Evolutionary conservation across 345 rosid species (phyloP).

Genomic region (Draba incana): DNA sequence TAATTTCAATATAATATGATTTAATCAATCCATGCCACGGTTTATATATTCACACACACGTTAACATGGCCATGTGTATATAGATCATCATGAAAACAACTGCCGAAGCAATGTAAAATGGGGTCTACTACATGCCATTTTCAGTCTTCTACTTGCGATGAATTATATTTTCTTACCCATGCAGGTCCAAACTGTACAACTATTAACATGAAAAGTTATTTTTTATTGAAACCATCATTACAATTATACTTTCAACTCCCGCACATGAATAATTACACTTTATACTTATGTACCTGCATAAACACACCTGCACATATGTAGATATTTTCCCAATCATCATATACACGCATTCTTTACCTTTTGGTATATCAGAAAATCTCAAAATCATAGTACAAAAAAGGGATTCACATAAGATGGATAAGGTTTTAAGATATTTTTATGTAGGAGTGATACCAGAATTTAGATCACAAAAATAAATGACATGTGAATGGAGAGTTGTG

Average conservation of each 20-base stretch:
- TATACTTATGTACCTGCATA: slow-evolving; percentile 21
- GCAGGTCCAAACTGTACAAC: slow-evolving; percentile 36
- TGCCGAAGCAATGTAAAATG: slow-evolving; percentile 18
- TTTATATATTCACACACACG: slow-evolving; percentile 5
- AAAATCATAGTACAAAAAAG: background rate
- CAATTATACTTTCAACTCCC: slow-evolving; percentile 16
- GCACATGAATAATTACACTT: slow-evolving; percentile 25
- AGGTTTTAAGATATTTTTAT: slow-evolving; percentile 21
- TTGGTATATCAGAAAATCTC: background rate
- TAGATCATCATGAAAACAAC: slow-evolving; percentile 26
- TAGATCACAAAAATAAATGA: slow-evolving; percentile 31
- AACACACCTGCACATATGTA: slow-evolving; percentile 11
- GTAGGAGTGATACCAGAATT: slow-evolving; percentile 17
- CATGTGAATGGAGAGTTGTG: slow-evolving; percentile 34
- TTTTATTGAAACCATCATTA: slow-evolving; percentile 22
- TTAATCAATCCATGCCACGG: background rate
- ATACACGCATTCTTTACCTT: background rate
- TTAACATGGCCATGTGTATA: slow-evolving; percentile 21
- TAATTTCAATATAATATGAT: background rate
- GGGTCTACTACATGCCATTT: slow-evolving; percentile 34
- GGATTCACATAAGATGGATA: slow-evolving; percentile 3
- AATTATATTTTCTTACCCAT: slow-evolving; percentile 18
- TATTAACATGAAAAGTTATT: slow-evolving; percentile 11
- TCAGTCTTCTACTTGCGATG: slow-evolving; percentile 18
- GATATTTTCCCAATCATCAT: slow-evolving; percentile 26